phyloP scores from a whole-genome alignment of 2,329 filamentous ascomycete genomes.

The Aureobasidium vineae region DNA sequence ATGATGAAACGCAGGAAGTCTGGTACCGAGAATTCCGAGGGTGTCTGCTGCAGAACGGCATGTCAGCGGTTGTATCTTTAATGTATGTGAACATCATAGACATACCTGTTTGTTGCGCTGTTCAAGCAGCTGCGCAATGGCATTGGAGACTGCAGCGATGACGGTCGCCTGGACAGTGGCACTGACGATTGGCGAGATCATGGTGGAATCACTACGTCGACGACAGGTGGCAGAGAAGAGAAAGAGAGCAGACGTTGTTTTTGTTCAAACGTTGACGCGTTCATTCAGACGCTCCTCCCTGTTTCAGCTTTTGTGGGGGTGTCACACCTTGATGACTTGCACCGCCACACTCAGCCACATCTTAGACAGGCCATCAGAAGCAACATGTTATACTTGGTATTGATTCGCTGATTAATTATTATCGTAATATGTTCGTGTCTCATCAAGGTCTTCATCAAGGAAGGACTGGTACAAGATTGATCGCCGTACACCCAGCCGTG shows the following conservation, averaged over 20 bases:
- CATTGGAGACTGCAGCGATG: constrained; percentile 65
- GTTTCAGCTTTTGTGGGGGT: constrained; percentile 3
- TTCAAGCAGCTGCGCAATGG: constrained; percentile 68
- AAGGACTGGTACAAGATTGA: not conserved
- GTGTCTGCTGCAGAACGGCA: constrained; percentile 34
- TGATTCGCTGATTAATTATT: not conserved
- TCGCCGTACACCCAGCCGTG: not conserved
- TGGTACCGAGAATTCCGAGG: constrained; percentile 49
- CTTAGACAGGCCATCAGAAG: not conserved
- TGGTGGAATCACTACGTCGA: constrained; percentile 35
- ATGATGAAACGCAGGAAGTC: constrained; percentile 56
- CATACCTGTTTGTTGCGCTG: constrained; percentile 21
- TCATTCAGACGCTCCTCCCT: not conserved
- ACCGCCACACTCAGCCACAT: constrained; percentile 9
- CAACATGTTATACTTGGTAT: not conserved
- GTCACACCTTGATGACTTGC: constrained; percentile 13
- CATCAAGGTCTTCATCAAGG: not conserved
- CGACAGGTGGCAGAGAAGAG: not conserved
- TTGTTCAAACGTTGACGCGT: not conserved
- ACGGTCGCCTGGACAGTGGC: constrained; percentile 64
- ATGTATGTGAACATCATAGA: not conserved
- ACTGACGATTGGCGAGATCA: constrained; percentile 47
- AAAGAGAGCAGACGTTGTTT: constrained; percentile 33
- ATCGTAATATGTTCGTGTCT: not conserved
- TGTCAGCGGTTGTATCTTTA: not conserved